These are phyloP conservation scores for Fonsecaea erecta DNA, from an alignment of 2,329 filamentous ascomycete species.

Conservation along the genomic window DNA sequence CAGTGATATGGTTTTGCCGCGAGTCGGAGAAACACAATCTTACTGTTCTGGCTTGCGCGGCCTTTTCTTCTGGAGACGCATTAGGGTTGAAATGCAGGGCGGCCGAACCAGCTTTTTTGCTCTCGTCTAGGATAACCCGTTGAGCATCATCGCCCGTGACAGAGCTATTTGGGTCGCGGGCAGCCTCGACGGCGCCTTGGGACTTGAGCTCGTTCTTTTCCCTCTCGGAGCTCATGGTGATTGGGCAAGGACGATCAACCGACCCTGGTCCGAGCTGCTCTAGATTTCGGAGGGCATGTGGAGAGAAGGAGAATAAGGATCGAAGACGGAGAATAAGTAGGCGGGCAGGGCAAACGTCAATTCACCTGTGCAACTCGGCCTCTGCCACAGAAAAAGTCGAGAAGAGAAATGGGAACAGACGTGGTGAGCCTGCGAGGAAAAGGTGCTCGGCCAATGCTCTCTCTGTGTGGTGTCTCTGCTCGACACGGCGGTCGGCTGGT, in stretches of 20 bases:
- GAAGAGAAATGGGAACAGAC: constrained; percentile 2
- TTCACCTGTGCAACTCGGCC: constrained; percentile 10
- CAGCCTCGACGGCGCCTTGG: constrained; percentile 78
- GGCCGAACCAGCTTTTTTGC: constrained; percentile 74
- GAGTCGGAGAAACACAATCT: constrained; percentile 2
- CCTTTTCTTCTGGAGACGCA: constrained; percentile 82
- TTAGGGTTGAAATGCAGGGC: constrained; percentile 88
- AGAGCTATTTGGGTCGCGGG: constrained; percentile 69
- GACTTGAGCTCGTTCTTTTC: constrained; percentile 70
- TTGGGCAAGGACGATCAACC: constrained; percentile 14
- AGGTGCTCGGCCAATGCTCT: neutral
- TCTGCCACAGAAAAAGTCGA: neutral
- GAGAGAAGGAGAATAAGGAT: constrained; percentile 13
- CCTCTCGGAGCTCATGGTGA: constrained; percentile 30
- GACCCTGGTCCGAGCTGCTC: constrained; percentile 16
- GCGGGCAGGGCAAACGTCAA: neutral
- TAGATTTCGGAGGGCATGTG: constrained; percentile 21
- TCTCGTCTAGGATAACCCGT: constrained; percentile 74
- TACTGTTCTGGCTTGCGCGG: constrained; percentile 75
- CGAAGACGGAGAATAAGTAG: constrained; percentile 7
- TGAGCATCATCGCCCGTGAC: constrained; percentile 74
- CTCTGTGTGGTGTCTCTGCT: neutral
- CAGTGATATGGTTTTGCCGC: constrained; percentile 14
- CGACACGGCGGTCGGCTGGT: constrained; percentile 7
- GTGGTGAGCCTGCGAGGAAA: constrained; percentile 1